phyloP scores from a whole-genome alignment of 1,284 basidiomycete genomes.

The Earliella scabrosa region DNA sequence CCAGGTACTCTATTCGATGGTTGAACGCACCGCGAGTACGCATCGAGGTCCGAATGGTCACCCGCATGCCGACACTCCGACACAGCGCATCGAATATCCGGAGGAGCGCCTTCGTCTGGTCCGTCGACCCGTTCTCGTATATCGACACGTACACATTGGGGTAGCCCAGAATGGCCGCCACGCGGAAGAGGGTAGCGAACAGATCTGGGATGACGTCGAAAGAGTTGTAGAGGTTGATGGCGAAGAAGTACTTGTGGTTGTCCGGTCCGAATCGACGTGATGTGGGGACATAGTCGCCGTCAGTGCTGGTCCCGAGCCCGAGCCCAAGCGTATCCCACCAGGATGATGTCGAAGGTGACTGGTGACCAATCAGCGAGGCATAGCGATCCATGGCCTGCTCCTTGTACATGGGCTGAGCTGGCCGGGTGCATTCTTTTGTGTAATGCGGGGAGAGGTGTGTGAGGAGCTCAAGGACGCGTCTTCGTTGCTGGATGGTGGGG shows the following conservation, averaged over 20 bases:
- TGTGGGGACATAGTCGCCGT: constrained; percentile 47
- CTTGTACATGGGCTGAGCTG: constrained; percentile 81
- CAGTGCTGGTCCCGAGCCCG: constrained; percentile 48
- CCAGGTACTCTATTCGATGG: constrained; percentile 97
- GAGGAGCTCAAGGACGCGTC: constrained; percentile 84
- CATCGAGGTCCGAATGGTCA: constrained; percentile 89
- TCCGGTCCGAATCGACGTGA: constrained; percentile 49
- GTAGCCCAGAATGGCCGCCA: constrained; percentile 88
- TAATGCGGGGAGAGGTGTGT: constrained; percentile 88
- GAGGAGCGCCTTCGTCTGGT: constrained; percentile 95
- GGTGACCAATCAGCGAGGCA: constrained; percentile 79
- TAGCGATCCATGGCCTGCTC: constrained; percentile 88
- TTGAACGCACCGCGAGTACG: constrained; percentile 95
- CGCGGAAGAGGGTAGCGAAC: constrained; percentile 93
- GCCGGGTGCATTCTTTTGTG: constrained; percentile 87
- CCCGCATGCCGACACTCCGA: constrained; percentile 84
- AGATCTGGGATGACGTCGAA: constrained; percentile 97
- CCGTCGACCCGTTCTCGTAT: constrained; percentile 95
- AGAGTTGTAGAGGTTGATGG: constrained; percentile 98
- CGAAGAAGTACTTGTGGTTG: constrained; percentile 96
- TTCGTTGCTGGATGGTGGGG: constrained; percentile 80
- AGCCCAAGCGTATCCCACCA: constrained; percentile 62
- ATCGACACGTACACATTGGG: constrained; percentile 97
- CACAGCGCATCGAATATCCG: constrained; percentile 92
- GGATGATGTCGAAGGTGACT: constrained; percentile 57